Base-by-base conservation (phyloP, 768 basidiomycete genomes). In the Hebeloma cylindrosporum region DNA sequence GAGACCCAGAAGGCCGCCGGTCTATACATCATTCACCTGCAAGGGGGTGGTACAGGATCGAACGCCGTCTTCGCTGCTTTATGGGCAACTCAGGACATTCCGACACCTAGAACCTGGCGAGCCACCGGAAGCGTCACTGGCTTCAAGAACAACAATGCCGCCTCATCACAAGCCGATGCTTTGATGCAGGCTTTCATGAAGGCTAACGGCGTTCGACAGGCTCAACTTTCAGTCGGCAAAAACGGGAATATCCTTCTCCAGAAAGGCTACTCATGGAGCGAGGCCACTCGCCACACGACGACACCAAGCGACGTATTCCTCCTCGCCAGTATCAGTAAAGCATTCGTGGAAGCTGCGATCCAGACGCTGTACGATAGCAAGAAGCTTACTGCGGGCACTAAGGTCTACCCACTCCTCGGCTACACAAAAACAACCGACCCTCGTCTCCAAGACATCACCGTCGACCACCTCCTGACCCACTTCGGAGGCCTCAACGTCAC, bases 61-160 rank as follows among this genome's bases (percentile, higher is more conserved):
- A 42, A 42, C 21, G 40, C 40, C 30, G 33, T 31, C 21, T 42
- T 31, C n/a, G 40, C 40, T 10, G 40, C 40, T n/a, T 30, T 42
- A 3, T 42, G 28, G 11, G 40, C 40, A 11, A 42, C 40, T 21
- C 40, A 42, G 30, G 40, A 42, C 20, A 42, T 42, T 14, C 40
- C 40, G 5, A 42, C 40, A 8, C 29, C 40, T 4, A 29, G 40
- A 22, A 42, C 11, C 18, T 42, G 28, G 28, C 28, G 40, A 33
- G 40, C 25, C 22, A 33, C 40, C 11, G 40, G 40, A n/a, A 42
- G 40, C 30, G 30, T 33, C 11, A 42, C 40, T 23, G 40, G 40
- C 18, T 42, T 42, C 40, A 11, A 42, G 40, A 42, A 42, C 30
- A 42, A 42, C 40, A 22, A 32, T 7, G 40, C 40, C 20, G 40